These are phyloP conservation scores for Sextonia rubra DNA, from an alignment of 164 flowering plant genomes.

Conservation along the genomic window DNA sequence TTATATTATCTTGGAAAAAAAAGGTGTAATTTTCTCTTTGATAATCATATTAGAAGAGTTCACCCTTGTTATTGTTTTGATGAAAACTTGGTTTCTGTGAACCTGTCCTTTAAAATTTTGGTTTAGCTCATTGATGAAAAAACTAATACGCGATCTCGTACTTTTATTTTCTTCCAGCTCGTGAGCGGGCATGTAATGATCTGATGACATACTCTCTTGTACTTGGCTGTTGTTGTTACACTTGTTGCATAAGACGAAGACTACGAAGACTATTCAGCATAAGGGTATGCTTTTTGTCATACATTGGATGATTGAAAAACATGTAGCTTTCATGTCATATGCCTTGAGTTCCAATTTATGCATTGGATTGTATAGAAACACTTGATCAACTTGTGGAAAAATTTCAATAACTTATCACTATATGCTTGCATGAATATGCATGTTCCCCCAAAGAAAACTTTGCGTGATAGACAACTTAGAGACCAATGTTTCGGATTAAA, in stretches of 20 bases:
- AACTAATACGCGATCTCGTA: background rate
- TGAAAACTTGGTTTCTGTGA: background rate
- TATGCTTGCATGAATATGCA: background rate
- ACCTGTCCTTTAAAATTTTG: background rate
- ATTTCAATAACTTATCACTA: background rate
- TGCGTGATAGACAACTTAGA: background rate
- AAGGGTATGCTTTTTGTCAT: conserved; percentile 17
- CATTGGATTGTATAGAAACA: background rate
- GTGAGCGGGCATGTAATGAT: conserved; percentile 27
- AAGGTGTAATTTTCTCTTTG: background rate
- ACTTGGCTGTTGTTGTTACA: conserved; percentile 45
- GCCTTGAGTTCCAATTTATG: background rate
- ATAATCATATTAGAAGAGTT: background rate
- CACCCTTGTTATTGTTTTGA: background rate
- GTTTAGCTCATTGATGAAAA: background rate
- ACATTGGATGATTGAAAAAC: background rate
- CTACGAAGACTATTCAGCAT: conserved; percentile 34
- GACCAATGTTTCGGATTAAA: no score
- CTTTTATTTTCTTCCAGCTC: conserved; percentile 27
- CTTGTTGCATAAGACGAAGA: conserved; percentile 39
- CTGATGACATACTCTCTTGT: conserved; percentile 38
- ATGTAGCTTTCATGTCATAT: background rate
- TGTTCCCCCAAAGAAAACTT: background rate
- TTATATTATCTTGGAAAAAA: background rate
- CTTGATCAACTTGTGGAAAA: background rate